Percentiles rank a stretch among this genome's conserved stretches.
Conservation (phyloP, 495 filamentous ascomycete species). For the Parachaetomium inaequale region DNA sequence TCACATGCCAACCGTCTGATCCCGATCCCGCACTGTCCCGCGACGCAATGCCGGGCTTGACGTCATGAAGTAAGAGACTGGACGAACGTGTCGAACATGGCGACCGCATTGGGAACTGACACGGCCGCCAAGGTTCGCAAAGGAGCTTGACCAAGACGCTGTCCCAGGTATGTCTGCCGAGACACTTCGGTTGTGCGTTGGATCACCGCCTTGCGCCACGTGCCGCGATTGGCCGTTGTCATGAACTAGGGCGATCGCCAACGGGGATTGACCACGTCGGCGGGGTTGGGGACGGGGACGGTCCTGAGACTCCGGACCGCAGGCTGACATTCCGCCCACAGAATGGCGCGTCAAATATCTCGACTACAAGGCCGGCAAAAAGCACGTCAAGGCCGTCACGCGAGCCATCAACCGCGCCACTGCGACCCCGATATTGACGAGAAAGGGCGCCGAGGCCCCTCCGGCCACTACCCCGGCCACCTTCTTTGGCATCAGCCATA, state of each 20-base stretch:
- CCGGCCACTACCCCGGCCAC: conserved; percentile 23
- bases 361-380: conserved; percentile 90
- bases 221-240: neutral
- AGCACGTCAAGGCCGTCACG: conserved; percentile 78
- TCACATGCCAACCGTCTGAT: neutral
- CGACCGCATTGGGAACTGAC: conserved; percentile 17
- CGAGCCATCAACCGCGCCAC: conserved; percentile 65
- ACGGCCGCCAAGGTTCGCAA: conserved; percentile 50
- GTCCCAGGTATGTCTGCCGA: conserved; percentile 56
- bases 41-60: conserved; percentile 23
- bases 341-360: conserved; percentile 93
- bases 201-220: conserved; percentile 8
- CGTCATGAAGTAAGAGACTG: conserved; percentile 36
- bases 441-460: conserved; percentile 22
- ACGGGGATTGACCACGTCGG: neutral
- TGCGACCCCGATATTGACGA: conserved; percentile 44
- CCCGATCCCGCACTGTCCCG: neutral
- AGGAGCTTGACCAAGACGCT: conserved; percentile 78
- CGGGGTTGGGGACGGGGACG: neutral
- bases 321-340: conserved; percentile 10
- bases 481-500: conserved; percentile 18
- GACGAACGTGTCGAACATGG: neutral
- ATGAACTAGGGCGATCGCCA: conserved; percentile 1
- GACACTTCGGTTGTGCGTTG: conserved; percentile 1
- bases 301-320: neutral